Evolutionary conservation across 768 basidiomycete genomes (phyloP).

Genomic region (Sistotremastrum suecicum): DNA sequence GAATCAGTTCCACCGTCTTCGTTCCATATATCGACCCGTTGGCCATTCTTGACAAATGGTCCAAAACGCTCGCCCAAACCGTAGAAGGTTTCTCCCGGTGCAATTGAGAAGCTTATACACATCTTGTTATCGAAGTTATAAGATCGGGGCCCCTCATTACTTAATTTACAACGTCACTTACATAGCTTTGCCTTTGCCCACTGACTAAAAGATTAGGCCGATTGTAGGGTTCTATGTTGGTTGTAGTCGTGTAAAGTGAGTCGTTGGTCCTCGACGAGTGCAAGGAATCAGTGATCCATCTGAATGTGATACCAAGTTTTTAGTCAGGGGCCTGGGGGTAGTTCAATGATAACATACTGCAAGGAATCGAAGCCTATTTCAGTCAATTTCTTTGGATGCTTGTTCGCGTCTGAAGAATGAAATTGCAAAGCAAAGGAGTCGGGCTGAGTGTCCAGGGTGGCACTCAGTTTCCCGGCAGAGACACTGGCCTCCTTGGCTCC

Average conservation of each 20-base stretch:
- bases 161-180: conserved; percentile 40
- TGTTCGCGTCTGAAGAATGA: background rate
- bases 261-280: conserved; percentile 1
- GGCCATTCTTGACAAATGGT: conserved; percentile 66
- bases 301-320: background rate
- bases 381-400: conserved; percentile 6
- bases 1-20: conserved; percentile 55
- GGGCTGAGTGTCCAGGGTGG: conserved; percentile 7
- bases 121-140: conserved; percentile 35
- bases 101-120: conserved; percentile 44
- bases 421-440: conserved; percentile 10
- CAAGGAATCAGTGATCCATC: conserved; percentile 2
- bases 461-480: conserved; percentile 7
- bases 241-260: background rate
- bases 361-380: conserved; percentile 4
- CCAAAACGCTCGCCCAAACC: conserved; percentile 68
- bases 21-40: conserved; percentile 53
- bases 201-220: conserved; percentile 30
- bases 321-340: conserved; percentile 5
- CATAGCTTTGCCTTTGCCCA: conserved; percentile 39
- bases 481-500: conserved; percentile 4
- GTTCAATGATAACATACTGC: conserved; percentile 14
- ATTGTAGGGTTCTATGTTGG: conserved; percentile 24
- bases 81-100: conserved; percentile 59
- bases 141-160: conserved; percentile 39